Base-by-base conservation (phyloP, 768 basidiomycete genomes). In the Agaricus bisporus region DNA sequence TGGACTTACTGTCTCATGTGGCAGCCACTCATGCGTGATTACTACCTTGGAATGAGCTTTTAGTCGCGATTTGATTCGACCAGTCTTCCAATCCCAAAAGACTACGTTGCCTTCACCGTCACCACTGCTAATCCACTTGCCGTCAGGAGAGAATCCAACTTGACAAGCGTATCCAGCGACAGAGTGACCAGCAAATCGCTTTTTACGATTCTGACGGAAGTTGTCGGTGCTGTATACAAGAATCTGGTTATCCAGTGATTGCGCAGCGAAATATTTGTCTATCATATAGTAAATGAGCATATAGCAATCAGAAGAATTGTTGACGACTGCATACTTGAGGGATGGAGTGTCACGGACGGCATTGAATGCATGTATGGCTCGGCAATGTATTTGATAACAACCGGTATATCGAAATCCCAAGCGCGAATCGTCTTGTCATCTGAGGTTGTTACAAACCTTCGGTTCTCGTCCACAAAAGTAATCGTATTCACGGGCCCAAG, bases 81-180 rank as follows among this genome's bases (percentile, higher is more conserved):
- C 91, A n/a, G 87, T 95, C 73, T 97, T 98, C 91, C 92, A 99
- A 68, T 98, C 97, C 97, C 97, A 99, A 69, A 98, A 95, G 3
- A 98, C 89, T 41, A 99, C 78, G 66, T 97, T 94, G 8, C 97
- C 97, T 60, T 87, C 85, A 9, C 91, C 90, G 63, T 98, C 95
- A 26, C 97, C 97, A 55, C 92, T 95, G 63, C 91, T 95, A 62
- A 99, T 89, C 89, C 93, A 98, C 69, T 93, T 92, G 2, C 97
- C 97, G 66, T 99, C 97, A 1, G 97, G 94, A 15, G 95, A 97
- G 71, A 99, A 99, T 25, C 91, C 95, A 29, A 98, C 86, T 64
- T 94, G 89, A 65, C 94, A 97, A 2, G 97, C 97, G 68, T 98
- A 98, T 11, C 97, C 97, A 6, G 97, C 95, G 17, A 95, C 85